Evolutionary conservation across 2,329 filamentous ascomycete genomes (phyloP).

Genomic region (Venturia carpophila): DNA sequence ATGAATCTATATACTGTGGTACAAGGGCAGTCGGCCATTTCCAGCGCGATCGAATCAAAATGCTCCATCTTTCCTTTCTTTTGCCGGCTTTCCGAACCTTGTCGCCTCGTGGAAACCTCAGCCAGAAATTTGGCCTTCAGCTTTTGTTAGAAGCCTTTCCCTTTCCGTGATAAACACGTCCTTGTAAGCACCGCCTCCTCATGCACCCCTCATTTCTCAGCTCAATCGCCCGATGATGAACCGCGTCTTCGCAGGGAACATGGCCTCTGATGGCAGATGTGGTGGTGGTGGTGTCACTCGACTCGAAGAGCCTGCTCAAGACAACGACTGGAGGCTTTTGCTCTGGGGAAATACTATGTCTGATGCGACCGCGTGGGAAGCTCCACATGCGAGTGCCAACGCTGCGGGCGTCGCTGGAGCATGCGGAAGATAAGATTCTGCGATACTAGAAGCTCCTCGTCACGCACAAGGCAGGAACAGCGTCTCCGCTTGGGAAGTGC

Average conservation of each 20-base stretch:
- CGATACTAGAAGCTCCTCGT: not conserved
- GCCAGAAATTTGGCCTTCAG: not conserved
- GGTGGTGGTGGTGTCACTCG: not conserved
- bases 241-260: not conserved
- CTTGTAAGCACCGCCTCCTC: not conserved
- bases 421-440: not conserved
- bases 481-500: slow-evolving; percentile 9
- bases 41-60: not conserved
- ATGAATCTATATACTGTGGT: not conserved
- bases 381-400: not conserved
- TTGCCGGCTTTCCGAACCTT: slow-evolving; percentile 7
- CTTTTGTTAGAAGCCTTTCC: not conserved
- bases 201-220: slow-evolving; percentile 7
- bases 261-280: not conserved
- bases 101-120: not conserved
- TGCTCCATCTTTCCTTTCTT: not conserved
- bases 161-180: not conserved
- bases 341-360: not conserved
- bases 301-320: not conserved
- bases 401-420: not conserved
- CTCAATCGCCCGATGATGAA: not conserved
- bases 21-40: not conserved
- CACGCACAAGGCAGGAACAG: not conserved
- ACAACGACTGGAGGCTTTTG: not conserved
- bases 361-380: not conserved